Conservation (phyloP, 2,329 filamentous ascomycete genomes). For the Lojkania enalia region DNA sequence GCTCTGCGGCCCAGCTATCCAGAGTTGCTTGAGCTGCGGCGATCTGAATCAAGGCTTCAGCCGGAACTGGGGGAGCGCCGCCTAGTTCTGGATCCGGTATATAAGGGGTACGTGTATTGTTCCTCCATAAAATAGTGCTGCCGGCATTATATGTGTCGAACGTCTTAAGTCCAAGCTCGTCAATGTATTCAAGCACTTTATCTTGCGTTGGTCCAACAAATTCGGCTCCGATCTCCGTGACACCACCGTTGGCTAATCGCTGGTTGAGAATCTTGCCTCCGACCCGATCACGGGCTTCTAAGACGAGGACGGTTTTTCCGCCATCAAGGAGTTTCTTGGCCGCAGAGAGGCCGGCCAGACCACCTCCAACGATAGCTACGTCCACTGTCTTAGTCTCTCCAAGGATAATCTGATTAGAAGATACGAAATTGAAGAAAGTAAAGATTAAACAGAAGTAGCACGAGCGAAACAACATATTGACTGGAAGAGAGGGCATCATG, state of each 20-base stretch:
- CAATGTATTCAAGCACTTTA: slow-evolving; percentile 19
- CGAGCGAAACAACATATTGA: too few relatives aligned
- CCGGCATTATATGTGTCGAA: slow-evolving; percentile 22
- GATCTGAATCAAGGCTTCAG: slow-evolving; percentile 17
- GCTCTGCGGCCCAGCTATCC: slow-evolving; percentile 20
- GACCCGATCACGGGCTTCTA: slow-evolving; percentile 56
- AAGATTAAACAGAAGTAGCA: neutral
- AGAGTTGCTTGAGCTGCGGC: slow-evolving; percentile 15
- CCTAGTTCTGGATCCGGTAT: slow-evolving; percentile 14
- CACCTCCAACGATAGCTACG: slow-evolving; percentile 20
- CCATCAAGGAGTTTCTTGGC: slow-evolving; percentile 42
- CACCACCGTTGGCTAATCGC: slow-evolving; percentile 21
- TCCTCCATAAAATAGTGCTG: slow-evolving; percentile 19
- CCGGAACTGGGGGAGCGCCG: slow-evolving; percentile 16
- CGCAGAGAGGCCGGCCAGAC: slow-evolving; percentile 16
- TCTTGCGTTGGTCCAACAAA: slow-evolving; percentile 31
- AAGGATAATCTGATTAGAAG: too few relatives aligned
- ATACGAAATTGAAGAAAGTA: too few relatives aligned
- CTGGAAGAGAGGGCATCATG: too few relatives aligned
- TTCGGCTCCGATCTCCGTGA: slow-evolving; percentile 27
- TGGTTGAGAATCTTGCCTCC: slow-evolving; percentile 55
- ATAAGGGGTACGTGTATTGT: slow-evolving; percentile 15
- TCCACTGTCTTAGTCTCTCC: slow-evolving; percentile 7
- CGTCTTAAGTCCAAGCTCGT: slow-evolving; percentile 21
- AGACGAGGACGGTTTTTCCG: slow-evolving; percentile 48